phyloP scores from a whole-genome alignment of 768 basidiomycete species.

The Auriscalpium vulgare region DNA sequence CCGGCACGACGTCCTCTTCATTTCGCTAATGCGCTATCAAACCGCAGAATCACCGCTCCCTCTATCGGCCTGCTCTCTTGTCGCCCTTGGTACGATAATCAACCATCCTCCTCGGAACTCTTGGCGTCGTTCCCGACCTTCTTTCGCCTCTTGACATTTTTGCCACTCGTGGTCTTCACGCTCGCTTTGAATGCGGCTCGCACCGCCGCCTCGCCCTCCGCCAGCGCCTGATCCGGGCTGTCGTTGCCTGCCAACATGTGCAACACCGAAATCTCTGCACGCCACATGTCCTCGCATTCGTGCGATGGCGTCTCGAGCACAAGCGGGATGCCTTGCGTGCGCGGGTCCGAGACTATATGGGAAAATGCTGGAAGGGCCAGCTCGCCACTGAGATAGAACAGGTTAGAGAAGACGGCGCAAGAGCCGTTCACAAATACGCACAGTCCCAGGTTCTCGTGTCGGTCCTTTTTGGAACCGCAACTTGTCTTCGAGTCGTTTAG shows the following conservation, averaged over 20 bases:
- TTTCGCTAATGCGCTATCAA: no score
- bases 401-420: not conserved
- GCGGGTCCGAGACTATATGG: slow-evolving; percentile 59
- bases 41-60: no score
- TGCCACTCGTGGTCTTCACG: not conserved
- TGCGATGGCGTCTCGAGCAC: slow-evolving; percentile 77
- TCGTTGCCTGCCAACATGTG: not conserved
- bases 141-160: not conserved
- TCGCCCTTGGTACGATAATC: not conserved
- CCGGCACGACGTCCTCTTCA: no score
- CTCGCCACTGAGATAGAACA: slow-evolving; percentile 43
- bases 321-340: slow-evolving; percentile 63
- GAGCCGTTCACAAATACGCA: slow-evolving; percentile 27
- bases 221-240: not conserved
- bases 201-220: not conserved
- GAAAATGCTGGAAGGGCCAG: slow-evolving; percentile 57
- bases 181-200: not conserved
- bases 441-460: slow-evolving; percentile 84
- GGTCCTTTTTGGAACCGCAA: slow-evolving; percentile 58
- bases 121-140: not conserved
- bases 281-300: slow-evolving; percentile 26
- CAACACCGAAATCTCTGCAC: not conserved
- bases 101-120: not conserved
- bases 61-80: no score
- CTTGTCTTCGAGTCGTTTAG: slow-evolving; percentile 75